Conservation (phyloP, 176 grass and related monocot species). For the Oryza meridionalis region DNA sequence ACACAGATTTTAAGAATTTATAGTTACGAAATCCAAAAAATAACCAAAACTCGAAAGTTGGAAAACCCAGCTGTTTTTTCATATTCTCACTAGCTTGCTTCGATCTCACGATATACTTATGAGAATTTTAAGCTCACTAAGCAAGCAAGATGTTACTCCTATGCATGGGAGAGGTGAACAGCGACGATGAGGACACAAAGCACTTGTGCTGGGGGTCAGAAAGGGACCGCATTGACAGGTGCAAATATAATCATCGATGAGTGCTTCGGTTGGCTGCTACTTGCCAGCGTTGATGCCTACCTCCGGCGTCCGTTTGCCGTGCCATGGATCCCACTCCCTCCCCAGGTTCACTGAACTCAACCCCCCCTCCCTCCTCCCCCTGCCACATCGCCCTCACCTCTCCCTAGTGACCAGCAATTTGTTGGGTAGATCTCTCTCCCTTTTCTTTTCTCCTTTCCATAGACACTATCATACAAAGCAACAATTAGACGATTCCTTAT, state of each 20-base stretch:
- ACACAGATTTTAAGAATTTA: too few relatives aligned
- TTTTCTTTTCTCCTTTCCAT: background rate
- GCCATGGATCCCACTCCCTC: background rate
- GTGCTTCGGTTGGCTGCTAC: background rate
- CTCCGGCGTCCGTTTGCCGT: background rate
- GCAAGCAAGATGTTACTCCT: too few relatives aligned
- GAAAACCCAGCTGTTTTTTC: too few relatives aligned
- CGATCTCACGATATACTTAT: too few relatives aligned
- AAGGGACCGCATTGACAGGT: constrained; percentile 11
- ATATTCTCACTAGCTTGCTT: too few relatives aligned
- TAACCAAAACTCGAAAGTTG: too few relatives aligned
- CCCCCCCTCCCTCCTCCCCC: background rate
- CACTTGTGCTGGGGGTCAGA: background rate
- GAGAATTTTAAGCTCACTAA: too few relatives aligned
- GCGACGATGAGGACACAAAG: constrained; percentile 38
- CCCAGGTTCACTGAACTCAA: constrained; percentile 23
- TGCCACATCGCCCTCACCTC: background rate
- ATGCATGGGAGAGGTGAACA: background rate
- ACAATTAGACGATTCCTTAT: background rate
- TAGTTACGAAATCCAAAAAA: too few relatives aligned
- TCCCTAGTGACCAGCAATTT: background rate
- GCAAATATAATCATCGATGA: background rate
- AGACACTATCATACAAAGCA: background rate
- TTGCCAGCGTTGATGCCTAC: background rate
- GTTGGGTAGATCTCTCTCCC: background rate